Base-by-base conservation (phyloP, 371 early-diverging fungal species). In the Circinella umbellata region DNA sequence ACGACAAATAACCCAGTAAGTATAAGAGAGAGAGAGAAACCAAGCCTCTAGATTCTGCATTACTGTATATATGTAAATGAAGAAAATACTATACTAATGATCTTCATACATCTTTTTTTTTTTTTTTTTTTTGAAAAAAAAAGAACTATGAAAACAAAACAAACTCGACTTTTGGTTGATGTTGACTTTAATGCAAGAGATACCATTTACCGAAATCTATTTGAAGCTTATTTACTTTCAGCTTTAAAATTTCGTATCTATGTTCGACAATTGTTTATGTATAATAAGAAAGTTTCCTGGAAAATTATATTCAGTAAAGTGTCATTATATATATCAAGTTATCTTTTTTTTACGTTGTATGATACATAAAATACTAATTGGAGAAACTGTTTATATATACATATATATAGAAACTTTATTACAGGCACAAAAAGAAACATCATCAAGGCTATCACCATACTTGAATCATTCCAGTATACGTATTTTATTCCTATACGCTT, bases 201-300 rank as follows among this genome's bases (percentile, higher is more conserved):
- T 8, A 83, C 80, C 0, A 87, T 93, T 4, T 67, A 87, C 15
- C 69, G 89, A 48, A 95, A 94, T 68, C 69, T 94, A n/a, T 90
- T 90, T 73, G 89, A 92, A 51, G 88, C 85, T 42, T 89, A 91
- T 64, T 14, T 80, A 14, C 61, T 90, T 34, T 84, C 89, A 36
- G 94, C 90, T 38, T 82, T 90, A 68, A 92, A 90, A 34, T 17
- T 68, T 4, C n/a, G 46, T 18, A 48, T 36, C 13, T 46, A 57
- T n/a, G n/a, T 34, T 62, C 6, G 11, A 42, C 9, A 6, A 42
- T 42, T 42, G 11, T 1, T 11, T 42, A 9, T 42, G 11, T 11
- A 42, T 42, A 42, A 42, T 42, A 42, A 42, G 42, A 42, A 42
- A 42, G 6, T 42, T 42, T 11, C 6, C 9, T 6, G 42, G 6